Conservation (phyloP, 2,329 filamentous ascomycete genomes). For the Verticillium klebahnii region DNA sequence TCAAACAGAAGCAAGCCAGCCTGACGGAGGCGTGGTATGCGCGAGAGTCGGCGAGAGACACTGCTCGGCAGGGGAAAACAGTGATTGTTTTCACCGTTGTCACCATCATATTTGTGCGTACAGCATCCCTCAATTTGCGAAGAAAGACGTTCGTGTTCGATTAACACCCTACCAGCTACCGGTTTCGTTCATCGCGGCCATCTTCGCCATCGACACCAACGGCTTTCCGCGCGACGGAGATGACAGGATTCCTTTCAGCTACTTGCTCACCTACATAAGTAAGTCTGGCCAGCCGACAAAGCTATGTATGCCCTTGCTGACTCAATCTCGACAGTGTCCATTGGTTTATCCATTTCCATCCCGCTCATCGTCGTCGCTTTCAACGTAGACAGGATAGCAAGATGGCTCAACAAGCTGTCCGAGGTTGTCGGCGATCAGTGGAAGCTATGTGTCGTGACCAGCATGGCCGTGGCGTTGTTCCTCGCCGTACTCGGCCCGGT, state of each 20-base stretch:
- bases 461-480: background rate
- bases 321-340: conserved; percentile 1
- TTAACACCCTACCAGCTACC: background rate
- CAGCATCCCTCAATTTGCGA: background rate
- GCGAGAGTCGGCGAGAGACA: conserved; percentile 3
- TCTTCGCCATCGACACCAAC: conserved; percentile 9
- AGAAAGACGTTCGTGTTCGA: background rate
- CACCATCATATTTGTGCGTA: conserved; percentile 15
- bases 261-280: conserved; percentile 9
- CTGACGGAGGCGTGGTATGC: conserved; percentile 6
- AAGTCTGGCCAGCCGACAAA: background rate
- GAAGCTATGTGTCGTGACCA: background rate
- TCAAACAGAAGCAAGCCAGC: conserved; percentile 10
- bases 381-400: conserved; percentile 1
- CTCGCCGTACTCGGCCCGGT: background rate
- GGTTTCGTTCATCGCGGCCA: conserved; percentile 3
- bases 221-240: conserved; percentile 1
- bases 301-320: background rate
- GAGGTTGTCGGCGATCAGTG: background rate
- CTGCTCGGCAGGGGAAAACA: conserved; percentile 10
- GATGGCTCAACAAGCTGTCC: background rate
- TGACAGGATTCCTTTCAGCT: conserved; percentile 7
- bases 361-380: conserved; percentile 9
- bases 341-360: conserved; percentile 4
- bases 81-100: conserved; percentile 14